Conservation (phyloP, 208 protist genomes). For the Endotrypanum monterogeii region DNA sequence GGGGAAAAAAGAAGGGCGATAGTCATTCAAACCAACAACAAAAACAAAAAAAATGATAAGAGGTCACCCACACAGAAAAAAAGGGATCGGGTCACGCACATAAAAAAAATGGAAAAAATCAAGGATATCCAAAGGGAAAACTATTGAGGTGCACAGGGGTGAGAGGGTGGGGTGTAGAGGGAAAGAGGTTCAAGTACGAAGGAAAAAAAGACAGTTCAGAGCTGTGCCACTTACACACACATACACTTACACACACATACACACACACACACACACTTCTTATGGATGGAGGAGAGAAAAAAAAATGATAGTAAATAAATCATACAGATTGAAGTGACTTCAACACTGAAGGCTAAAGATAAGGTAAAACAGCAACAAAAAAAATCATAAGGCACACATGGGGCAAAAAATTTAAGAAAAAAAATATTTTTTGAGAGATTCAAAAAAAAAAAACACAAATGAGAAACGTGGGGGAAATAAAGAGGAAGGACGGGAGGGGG, state of each 20-base stretch:
- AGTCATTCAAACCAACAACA: slow-evolving; percentile 3
- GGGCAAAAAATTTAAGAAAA: not conserved
- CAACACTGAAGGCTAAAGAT: not conserved
- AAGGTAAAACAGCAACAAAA: too few relatives aligned
- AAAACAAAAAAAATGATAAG: slow-evolving; percentile 2
- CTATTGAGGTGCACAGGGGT: not conserved
- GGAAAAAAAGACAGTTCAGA: not conserved
- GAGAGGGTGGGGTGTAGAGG: too few relatives aligned
- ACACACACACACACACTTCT: slow-evolving; percentile 2
- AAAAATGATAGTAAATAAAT: too few relatives aligned
- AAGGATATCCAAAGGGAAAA: not conserved
- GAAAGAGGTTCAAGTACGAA: too few relatives aligned
- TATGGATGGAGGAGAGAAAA: not conserved
- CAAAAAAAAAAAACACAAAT: not conserved
- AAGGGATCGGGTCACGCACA: not conserved
- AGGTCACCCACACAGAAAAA: not conserved
- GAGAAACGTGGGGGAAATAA: not conserved
- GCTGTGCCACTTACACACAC: not conserved
- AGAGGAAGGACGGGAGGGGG: not conserved
- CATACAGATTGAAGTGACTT: too few relatives aligned
- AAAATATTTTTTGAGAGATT: too few relatives aligned
- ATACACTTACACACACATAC: not conserved
- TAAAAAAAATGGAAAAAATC: not conserved
- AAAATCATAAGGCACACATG: not conserved
- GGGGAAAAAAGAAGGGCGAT: not conserved